Evolutionary conservation across 108 stramenopile species (phyloP), one percentile per base, ranked within the genome.

Genomic region (Nannochloropsis gaditana): DNA sequence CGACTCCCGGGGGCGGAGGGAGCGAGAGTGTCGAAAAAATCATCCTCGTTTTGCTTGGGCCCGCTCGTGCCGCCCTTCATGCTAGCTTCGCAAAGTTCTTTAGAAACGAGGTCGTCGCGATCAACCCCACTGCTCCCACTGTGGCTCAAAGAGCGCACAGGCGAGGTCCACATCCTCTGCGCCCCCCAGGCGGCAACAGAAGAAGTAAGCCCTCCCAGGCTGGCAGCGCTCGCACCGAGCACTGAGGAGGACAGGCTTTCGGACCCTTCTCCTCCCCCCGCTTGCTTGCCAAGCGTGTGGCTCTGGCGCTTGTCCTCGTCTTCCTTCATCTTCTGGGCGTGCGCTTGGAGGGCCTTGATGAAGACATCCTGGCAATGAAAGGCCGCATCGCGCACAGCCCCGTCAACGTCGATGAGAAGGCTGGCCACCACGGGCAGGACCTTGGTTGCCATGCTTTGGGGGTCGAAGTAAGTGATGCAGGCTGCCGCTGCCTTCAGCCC

Each of bases 401-500:
- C 59, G 59, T 73, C 59, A 73, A 73, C 59, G n/a, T 73, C 59
- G 59, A 73, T 73, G 19, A 73, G 59, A n/a, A 73, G 8, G 3
- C 19, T 73, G 59, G 59, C 59, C n/a, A 73, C 59, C 15, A 73
- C n/a, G 59, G 59, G 59, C 59, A 73, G 59, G 59, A 73, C 59
- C 6, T 73, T 73, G n/a, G 59, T 73, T 73, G 59, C 59, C 19
- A 73, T n/a, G 8, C 59, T 73, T 6, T n/a, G 59, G 8, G 85
- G 50, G 42, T 79, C 59, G 15, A 83, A 84, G 45, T 87, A 80
- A 80, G 84, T 73, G 45, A 73, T 79, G 84, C 87, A 87, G 9
- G 87, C 87, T 43, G 87, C 84, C 2, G 87, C 84, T 0, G 87
- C 83, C 42, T 83, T 79, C 81, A 87, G 31, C 42, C 87, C 87